Evolutionary conservation across 164 flowering plant species (phyloP).

Genomic region (Houttuynia cordata): DNA sequence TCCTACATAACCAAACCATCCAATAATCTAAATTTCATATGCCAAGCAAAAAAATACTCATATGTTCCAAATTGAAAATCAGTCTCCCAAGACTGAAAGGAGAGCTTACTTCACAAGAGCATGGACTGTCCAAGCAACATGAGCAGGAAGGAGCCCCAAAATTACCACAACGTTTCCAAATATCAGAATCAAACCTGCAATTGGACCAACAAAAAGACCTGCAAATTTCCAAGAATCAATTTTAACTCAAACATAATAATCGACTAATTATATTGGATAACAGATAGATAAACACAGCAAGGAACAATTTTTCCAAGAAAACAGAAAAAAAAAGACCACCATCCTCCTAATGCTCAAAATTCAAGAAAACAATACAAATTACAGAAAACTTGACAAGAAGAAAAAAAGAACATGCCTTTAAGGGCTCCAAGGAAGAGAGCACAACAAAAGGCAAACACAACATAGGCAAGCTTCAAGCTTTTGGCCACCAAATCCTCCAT

Average conservation of each 20-base stretch:
- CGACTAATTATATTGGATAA: slow-evolving; percentile 2
- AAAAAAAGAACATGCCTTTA: slow-evolving; percentile 38
- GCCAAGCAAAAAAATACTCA: not conserved
- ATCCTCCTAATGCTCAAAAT: not conserved
- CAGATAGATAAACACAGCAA: not conserved
- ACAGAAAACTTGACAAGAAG: not conserved
- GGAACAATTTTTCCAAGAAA: not conserved
- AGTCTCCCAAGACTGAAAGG: not conserved
- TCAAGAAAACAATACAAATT: not conserved
- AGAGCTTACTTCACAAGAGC: slow-evolving; percentile 49
- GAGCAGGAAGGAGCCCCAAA: slow-evolving; percentile 67
- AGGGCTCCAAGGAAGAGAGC: slow-evolving; percentile 68
- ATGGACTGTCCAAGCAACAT: slow-evolving; percentile 72
- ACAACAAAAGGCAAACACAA: slow-evolving; percentile 54
- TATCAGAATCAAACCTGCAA: slow-evolving; percentile 57
- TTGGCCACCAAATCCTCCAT: slow-evolving; percentile 9
- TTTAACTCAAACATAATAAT: not conserved
- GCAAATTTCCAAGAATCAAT: slow-evolving; percentile 11
- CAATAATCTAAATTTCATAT: not conserved
- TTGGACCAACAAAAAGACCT: slow-evolving; percentile 75
- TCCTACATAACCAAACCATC: slow-evolving; percentile 30
- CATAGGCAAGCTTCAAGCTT: slow-evolving; percentile 39
- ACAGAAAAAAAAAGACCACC: not conserved
- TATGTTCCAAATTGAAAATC: not conserved
- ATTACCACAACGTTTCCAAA: slow-evolving; percentile 64